Evolutionary conservation across 768 basidiomycete species (phyloP), one percentile per base, ranked within the genome.

Genomic region (Phaeotremella skinneri): DNA sequence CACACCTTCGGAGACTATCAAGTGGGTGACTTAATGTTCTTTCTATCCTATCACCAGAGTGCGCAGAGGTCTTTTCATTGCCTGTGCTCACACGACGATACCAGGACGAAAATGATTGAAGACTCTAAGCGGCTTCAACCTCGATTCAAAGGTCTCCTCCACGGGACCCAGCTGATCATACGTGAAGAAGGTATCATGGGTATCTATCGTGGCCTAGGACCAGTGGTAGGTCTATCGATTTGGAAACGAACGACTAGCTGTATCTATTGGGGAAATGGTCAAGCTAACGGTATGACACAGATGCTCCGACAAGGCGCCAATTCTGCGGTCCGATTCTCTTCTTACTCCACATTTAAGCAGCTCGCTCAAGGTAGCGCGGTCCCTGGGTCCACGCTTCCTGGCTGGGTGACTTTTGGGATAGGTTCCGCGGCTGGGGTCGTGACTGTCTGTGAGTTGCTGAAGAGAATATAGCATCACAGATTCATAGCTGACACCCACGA

Each of bases 221-320:
- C 94, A 2, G 92, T 97, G 55, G 93, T 94, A 74, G 59, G 87
- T 83, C 2, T 16, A 37, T 9, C n/a, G n/a, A 14, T 30, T 16
- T n/a, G 21, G 16, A n/a, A 5, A 30, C 21, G n/a, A n/a, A n/a
- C n/a, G n/a, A n/a, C n/a, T n/a, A n/a, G n/a, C n/a, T n/a, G n/a
- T n/a, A n/a, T 3, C 31, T 34, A 14, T 39, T 39, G 11, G n/a
- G 9, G 11, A 39, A 39, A 45, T 45, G 21, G 7, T 45, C 13
- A 45, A 14, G 13, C 21, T 13, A 45, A 9, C 7, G 7, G 13
- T 21, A 45, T 55, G 20, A 26, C 27, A 2, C 70, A 96, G 91
- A 90, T 94, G 85, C 89, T 94, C 84, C 87, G 92, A 27, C 94
- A 98, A 84, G 92, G 91, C 37, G 94, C 93, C 41, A 99, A 98